A percentile compares a stretch with the other conserved stretches of the same genome.
Evolutionary conservation across 1,284 basidiomycete genomes (phyloP).

Genomic region (Ceratobasidium sp.): DNA sequence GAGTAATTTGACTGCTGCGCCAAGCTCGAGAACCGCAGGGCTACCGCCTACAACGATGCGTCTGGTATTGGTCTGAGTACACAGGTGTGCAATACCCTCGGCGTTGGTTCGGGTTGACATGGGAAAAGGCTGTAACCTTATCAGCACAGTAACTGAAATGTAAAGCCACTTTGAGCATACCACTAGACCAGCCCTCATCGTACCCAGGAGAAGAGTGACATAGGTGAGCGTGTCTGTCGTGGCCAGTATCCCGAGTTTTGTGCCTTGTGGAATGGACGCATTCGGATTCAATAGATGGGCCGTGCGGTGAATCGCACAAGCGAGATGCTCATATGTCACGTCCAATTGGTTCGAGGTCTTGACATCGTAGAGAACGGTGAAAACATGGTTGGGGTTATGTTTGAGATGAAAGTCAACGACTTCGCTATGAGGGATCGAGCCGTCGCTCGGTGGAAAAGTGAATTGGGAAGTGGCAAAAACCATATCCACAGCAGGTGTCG

Average conservation of each 20-base stretch:
- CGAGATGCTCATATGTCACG: constrained; percentile 5
- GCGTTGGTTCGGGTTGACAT: background rate
- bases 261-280: background rate
- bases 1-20: background rate
- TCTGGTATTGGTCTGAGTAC: background rate
- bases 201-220: background rate
- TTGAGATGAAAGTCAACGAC: constrained; percentile 10
- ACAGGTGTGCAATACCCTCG: constrained; percentile 2
- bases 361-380: constrained; percentile 9
- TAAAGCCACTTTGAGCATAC: background rate
- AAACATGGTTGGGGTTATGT: background rate
- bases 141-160: background rate
- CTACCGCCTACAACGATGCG: background rate
- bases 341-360: background rate
- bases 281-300: background rate
- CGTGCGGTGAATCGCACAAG: background rate
- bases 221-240: background rate
- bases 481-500: background rate
- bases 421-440: background rate
- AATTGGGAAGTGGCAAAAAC: background rate
- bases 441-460: background rate
- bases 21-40: background rate
- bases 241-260: background rate
- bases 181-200: background rate
- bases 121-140: background rate